phyloP scores from a whole-genome alignment of 163 green algal species.

The Volvox carteri region DNA sequence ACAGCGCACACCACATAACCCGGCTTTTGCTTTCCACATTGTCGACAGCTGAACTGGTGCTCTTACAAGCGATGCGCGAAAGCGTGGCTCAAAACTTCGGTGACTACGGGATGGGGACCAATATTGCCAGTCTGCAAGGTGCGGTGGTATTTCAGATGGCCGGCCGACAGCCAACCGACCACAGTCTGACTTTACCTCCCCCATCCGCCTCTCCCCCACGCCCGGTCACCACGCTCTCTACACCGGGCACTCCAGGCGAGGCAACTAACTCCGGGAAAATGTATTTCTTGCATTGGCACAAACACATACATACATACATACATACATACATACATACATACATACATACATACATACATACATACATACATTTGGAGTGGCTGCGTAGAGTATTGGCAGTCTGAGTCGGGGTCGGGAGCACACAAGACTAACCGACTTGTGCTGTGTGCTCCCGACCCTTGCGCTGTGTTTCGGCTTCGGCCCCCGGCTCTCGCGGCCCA shows the following conservation, averaged over 20 bases:
- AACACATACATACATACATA: neutral
- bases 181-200: neutral
- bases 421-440: too few species aligned
- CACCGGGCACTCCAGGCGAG: neutral
- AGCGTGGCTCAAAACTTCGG: constrained; percentile 23
- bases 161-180: too few species aligned
- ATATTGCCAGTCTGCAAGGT: constrained; percentile 5
- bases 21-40: too few species aligned
- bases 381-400: too few species aligned
- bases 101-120: constrained; percentile 14
- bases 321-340: too few species aligned
- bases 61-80: constrained; percentile 20
- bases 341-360: too few species aligned
- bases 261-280: neutral
- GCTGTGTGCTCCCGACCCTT: too few species aligned
- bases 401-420: too few species aligned
- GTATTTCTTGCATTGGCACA: neutral
- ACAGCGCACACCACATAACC: neutral
- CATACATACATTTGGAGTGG: too few species aligned
- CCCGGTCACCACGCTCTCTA: neutral
- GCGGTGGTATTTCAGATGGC: too few species aligned
- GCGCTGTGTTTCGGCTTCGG: too few species aligned
- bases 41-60: neutral
- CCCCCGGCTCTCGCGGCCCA: too few species aligned
- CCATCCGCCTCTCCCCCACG: neutral